phyloP scores from a whole-genome alignment of 163 green algal genomes.

The Coccomyxa subellipsoidea region DNA sequence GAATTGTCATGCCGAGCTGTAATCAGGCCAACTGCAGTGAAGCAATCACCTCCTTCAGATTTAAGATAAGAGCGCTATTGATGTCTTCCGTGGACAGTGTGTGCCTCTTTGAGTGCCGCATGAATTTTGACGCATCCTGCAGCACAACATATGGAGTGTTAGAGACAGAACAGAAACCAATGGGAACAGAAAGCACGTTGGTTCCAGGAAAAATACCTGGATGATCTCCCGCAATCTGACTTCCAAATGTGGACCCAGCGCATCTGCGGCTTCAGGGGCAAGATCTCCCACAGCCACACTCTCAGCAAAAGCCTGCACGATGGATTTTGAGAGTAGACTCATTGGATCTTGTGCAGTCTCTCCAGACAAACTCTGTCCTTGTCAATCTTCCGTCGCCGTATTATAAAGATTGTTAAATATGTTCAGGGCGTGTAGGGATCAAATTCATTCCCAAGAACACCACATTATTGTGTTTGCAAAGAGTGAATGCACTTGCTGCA shows the following conservation, averaged over 20 bases:
- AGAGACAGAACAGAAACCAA: background rate
- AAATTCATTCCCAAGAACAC: too few relatives aligned
- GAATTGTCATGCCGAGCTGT: background rate
- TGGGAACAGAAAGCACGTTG: background rate
- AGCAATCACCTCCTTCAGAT: constrained; percentile 65
- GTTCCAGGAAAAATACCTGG: constrained; percentile 68
- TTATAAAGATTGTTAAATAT: background rate
- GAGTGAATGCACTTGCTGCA: too few relatives aligned
- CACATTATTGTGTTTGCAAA: background rate
- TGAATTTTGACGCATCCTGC: constrained; percentile 88
- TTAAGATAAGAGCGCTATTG: constrained; percentile 70
- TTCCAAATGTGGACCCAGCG: constrained; percentile 85
- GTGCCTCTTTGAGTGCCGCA: constrained; percentile 69
- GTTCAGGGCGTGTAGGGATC: too few relatives aligned
- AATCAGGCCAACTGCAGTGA: background rate
- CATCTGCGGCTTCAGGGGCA: constrained; percentile 62
- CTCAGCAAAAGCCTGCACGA: constrained; percentile 45
- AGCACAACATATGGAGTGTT: background rate
- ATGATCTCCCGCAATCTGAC: constrained; percentile 85
- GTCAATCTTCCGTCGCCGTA: background rate
- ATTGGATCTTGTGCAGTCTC: background rate
- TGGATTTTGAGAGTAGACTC: background rate
- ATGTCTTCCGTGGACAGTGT: constrained; percentile 78
- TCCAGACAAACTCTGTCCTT: background rate
- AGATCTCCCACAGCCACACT: constrained; percentile 64